Conservation (phyloP, 257 asterid species). For the Knoxia roxburghii region DNA sequence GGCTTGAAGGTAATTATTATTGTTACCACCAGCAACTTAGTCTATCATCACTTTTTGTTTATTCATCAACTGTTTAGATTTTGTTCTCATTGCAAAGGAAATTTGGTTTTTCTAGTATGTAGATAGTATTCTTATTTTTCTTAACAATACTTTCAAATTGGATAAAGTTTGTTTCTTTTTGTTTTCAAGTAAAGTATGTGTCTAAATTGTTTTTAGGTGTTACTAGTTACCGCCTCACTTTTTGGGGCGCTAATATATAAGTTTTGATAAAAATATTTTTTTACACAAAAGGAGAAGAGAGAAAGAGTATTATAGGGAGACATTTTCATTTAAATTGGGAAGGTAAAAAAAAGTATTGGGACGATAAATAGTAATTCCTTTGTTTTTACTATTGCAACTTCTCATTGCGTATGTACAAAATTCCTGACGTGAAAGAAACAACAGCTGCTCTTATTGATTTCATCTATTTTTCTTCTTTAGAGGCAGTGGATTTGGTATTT, state of each 20-base stretch:
- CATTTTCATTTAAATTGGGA: too few species aligned
- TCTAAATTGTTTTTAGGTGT: background rate
- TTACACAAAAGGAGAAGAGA: too few species aligned
- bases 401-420: background rate
- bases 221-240: background rate
- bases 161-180: conserved; percentile 48
- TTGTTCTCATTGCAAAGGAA: background rate
- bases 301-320: too few species aligned
- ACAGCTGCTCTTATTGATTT: background rate
- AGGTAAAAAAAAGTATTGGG: too few species aligned
- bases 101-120: background rate
- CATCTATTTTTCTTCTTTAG: conserved; percentile 33
- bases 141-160: conserved; percentile 59
- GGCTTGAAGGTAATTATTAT: background rate
- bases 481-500: conserved; percentile 66
- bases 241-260: too few species aligned
- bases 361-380: too few species aligned
- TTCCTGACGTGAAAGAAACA: background rate
- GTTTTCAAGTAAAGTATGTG: conserved; percentile 62
- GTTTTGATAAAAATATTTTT: too few species aligned
- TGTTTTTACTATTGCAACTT: too few species aligned
- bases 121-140: conserved; percentile 14
- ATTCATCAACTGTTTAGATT: background rate
- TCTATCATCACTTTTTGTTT: background rate
- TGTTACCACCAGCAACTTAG: background rate